Evolutionary conservation across 345 rosid genomes (phyloP).

Genomic region (Citrus trifoliata): DNA sequence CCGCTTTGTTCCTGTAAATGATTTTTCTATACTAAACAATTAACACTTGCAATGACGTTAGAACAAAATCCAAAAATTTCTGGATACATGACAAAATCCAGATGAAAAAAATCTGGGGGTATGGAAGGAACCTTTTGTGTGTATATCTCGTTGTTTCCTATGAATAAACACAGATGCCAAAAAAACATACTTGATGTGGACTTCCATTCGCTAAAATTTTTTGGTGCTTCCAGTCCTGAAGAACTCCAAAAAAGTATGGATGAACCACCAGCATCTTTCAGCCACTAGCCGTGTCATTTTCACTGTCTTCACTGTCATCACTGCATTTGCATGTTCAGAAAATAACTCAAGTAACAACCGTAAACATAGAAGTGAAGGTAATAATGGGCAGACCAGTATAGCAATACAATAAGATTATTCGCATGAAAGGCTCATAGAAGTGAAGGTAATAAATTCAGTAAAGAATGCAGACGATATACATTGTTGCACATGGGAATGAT

Average conservation of each 20-base stretch:
- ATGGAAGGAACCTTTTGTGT: neutral
- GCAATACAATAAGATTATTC: neutral
- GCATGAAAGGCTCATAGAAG: neutral
- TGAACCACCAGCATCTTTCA: constrained; percentile 18
- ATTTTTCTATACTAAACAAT: neutral
- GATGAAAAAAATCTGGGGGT: constrained; percentile 15
- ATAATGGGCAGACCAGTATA: neutral
- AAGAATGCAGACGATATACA: neutral
- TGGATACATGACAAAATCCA: constrained; percentile 5
- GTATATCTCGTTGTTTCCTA: constrained; percentile 6
- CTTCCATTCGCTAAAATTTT: neutral
- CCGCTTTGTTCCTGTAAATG: neutral
- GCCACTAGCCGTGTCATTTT: constrained; percentile 52
- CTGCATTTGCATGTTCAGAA: constrained; percentile 38
- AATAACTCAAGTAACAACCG: neutral
- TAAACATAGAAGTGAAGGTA: neutral
- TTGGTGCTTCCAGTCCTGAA: neutral
- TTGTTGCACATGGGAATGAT: neutral
- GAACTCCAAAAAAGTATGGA: constrained; percentile 1
- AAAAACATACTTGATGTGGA: neutral
- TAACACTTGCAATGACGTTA: neutral
- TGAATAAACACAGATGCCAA: constrained; percentile 6
- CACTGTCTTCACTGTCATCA: constrained; percentile 72
- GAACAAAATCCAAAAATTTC: constrained; percentile 19
- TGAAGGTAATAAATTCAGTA: neutral